A percentile compares a stretch with the other conserved stretches of the same genome.
Evolutionary conservation across 257 asterid species (phyloP).

Genomic region (Primulina eburnea): DNA sequence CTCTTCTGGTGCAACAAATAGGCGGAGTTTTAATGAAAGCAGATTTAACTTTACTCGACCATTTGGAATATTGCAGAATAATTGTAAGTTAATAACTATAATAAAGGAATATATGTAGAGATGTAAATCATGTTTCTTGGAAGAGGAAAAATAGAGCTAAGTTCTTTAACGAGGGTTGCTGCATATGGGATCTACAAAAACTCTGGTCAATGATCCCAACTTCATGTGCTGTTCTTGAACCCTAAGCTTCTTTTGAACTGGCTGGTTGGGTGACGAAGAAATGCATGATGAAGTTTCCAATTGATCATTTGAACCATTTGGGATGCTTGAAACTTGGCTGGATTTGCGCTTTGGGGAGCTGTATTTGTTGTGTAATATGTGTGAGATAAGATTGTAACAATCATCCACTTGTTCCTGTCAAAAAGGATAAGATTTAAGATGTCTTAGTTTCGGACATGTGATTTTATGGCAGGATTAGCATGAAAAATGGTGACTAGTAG

Average conservation of each 20-base stretch:
- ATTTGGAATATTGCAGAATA: conserved; percentile 22
- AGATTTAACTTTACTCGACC: conserved; percentile 22
- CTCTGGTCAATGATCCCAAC: conserved; percentile 50
- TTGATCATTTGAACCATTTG: conserved; percentile 46
- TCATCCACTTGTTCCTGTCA: conserved; percentile 65
- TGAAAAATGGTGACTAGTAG: conserved; percentile 5
- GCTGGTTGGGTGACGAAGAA: conserved; percentile 28
- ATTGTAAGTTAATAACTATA: conserved; percentile 2
- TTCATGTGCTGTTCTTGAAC: conserved; percentile 52
- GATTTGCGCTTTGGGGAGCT: conserved; percentile 45
- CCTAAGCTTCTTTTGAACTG: conserved; percentile 49
- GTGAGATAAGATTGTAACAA: conserved; percentile 53
- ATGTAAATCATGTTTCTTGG: not conserved
- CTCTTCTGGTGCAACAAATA: conserved; percentile 20
- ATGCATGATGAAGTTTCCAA: conserved; percentile 37
- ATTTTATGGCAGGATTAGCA: not conserved
- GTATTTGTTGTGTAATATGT: conserved; percentile 11
- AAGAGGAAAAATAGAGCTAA: not conserved
- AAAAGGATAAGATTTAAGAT: not conserved
- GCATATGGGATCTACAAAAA: conserved; percentile 45
- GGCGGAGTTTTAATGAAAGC: conserved; percentile 33
- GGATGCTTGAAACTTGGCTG: conserved; percentile 31
- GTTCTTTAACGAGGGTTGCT: conserved; percentile 46
- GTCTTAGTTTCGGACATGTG: not conserved
- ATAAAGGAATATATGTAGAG: conserved; percentile 9